Base-by-base conservation (phyloP, 2,329 filamentous ascomycete genomes). In the Pseudogymnoascus verrucosus region DNA sequence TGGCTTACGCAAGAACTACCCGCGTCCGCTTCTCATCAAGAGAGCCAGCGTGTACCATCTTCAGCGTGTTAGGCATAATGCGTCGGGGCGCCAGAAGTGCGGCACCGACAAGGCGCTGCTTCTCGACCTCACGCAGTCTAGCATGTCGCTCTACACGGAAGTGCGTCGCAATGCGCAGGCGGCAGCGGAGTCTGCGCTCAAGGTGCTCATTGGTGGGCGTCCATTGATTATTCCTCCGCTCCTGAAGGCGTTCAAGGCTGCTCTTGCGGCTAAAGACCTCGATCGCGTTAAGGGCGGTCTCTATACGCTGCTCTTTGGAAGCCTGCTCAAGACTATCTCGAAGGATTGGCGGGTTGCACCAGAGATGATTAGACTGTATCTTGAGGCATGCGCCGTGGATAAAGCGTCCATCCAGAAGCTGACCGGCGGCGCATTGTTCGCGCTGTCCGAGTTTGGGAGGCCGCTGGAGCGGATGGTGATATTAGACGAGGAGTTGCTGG, bases 271-370 rank as follows among this genome's bases (percentile, higher is more conserved):
- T 44, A 89, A 88, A 64, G 91, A 99, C 68, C 91, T 92, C 72
- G 90, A 95, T 66, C 86, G 91, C 12, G 96, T 99, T 75, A 99
- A 99, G 76, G 95, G 96, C 36, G 90, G 89, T 37, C 86, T 99
- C 79, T 98, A 95, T 74, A 93, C 93, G 0, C 78, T 99, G 28
- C 79, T 98, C 16, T 96, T 93, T 70, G 93, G 93, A 10, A 96
- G 90, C 65, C 79, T 99, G 37, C 84, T 92, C 5, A 96, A 93
- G 77, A 96, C 93, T 0, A 84, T 96, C 54, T 85, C 91, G 57
- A 88, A 90, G 63, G 93, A 99, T 74, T 99, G 96, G 96, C 89
- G 93, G 40, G 97, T 93, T 75, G 91, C 95, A 0, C 95, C 96
- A 1, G 84, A 89, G n/a, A 79, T 97, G 60, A 90, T 99, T 78